Percentiles rank a stretch among this genome's conserved stretches.
Evolutionary conservation across 306 rosid genomes (phyloP).

Genomic region (Canavalia ensiformis): DNA sequence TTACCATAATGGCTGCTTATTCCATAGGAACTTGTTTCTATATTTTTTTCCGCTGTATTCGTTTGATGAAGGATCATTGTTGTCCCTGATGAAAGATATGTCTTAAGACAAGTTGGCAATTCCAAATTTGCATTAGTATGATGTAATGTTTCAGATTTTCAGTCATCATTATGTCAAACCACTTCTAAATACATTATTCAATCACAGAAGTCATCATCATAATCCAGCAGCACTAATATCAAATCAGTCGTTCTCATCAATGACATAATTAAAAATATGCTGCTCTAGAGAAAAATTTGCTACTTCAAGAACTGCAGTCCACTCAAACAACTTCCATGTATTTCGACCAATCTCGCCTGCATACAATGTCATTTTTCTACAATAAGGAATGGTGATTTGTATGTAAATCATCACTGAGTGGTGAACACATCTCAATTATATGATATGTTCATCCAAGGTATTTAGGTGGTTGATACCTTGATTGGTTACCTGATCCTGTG

Average conservation of each 20-base stretch:
- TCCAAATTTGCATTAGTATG: background rate
- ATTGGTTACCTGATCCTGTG: background rate
- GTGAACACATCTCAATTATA: constrained; percentile 28
- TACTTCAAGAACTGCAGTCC: background rate
- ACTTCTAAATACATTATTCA: background rate
- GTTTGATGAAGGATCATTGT: background rate
- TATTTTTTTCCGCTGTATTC: background rate
- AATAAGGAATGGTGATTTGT: constrained; percentile 7
- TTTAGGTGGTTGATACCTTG: constrained; percentile 23
- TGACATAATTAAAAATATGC: background rate
- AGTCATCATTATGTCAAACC: background rate
- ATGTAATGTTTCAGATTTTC: background rate
- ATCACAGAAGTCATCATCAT: background rate
- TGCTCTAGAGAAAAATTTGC: background rate
- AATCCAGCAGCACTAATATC: background rate
- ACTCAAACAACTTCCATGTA: background rate
- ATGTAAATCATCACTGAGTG: background rate
- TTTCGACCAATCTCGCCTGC: background rate
- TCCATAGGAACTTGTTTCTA: background rate
- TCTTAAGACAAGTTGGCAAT: background rate
- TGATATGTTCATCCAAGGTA: background rate
- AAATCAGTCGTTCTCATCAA: background rate
- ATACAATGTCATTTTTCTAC: constrained; percentile 1
- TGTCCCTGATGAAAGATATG: background rate
- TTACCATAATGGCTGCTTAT: background rate